A percentile compares a stretch with the other conserved stretches of the same genome.
Evolutionary conservation across 2,329 filamentous ascomycete species (phyloP).

Genomic region (Epichloe gansuensis): DNA sequence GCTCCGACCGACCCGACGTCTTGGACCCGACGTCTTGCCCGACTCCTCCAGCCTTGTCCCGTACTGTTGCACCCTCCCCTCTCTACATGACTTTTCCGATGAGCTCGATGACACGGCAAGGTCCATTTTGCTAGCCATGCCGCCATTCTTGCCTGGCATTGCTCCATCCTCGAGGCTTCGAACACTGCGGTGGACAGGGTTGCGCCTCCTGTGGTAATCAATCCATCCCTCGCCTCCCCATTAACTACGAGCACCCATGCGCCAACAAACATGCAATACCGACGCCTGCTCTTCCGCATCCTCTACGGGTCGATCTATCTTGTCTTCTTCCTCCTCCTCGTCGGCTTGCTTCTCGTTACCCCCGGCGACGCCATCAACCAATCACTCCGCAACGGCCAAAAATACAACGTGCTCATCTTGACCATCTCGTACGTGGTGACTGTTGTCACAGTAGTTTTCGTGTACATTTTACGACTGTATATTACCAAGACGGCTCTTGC

Average conservation of each 20-base stretch:
- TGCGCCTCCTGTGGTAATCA: not conserved
- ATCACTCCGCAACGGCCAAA: constrained; percentile 51
- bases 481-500: constrained; percentile 69
- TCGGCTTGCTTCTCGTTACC: constrained; percentile 64
- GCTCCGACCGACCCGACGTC: no score
- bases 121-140: constrained; percentile 17
- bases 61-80: no score
- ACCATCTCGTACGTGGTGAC: constrained; percentile 65
- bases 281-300: constrained; percentile 56
- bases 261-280: constrained; percentile 9
- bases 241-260: not conserved
- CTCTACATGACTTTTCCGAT: not conserved
- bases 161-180: constrained; percentile 4
- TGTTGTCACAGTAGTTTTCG: constrained; percentile 54
- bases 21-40: no score
- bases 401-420: constrained; percentile 76
- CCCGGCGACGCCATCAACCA: constrained; percentile 74
- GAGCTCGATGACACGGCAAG: not conserved
- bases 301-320: constrained; percentile 73
- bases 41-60: no score
- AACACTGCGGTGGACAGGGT: not conserved
- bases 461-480: constrained; percentile 78
- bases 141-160: constrained; percentile 4
- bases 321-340: constrained; percentile 59
- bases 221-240: not conserved